Percentiles rank a stretch among this genome's conserved stretches.
These are phyloP conservation scores for Hericium rajendrae DNA, from an alignment of 768 basidiomycete genomes.

Conservation along the genomic window DNA sequence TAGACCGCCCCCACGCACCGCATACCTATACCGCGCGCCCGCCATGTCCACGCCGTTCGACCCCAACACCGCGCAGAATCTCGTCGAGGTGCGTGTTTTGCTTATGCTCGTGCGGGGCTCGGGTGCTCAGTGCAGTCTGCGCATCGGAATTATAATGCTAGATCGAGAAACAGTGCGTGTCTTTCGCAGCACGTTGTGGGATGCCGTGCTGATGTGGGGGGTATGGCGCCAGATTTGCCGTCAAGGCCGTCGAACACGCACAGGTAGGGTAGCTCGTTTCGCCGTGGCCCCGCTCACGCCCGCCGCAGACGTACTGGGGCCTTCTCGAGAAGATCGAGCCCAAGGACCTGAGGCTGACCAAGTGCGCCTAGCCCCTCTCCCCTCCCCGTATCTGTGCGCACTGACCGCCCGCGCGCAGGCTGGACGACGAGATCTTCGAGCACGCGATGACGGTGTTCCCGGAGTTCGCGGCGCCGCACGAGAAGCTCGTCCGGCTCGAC, in stretches of 20 bases:
- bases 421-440: constrained; percentile 87
- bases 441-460: constrained; percentile 75
- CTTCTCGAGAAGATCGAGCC: constrained; percentile 76
- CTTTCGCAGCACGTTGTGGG: not conserved
- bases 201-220: constrained; percentile 5
- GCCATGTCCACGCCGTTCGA: constrained; percentile 46
- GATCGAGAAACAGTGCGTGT: constrained; percentile 92
- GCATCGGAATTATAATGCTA: constrained; percentile 20
- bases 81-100: constrained; percentile 56
- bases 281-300: constrained; percentile 4
- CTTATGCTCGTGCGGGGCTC: not conserved
- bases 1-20: not conserved
- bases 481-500: constrained; percentile 49
- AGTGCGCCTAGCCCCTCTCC: constrained; percentile 35
- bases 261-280: constrained; percentile 48
- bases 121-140: not conserved
- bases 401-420: constrained; percentile 9
- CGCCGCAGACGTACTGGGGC: constrained; percentile 83
- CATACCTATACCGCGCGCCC: not conserved
- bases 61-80: constrained; percentile 87
- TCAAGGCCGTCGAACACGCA: constrained; percentile 93
- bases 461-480: constrained; percentile 40
- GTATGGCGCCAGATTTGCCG: constrained; percentile 55
- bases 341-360: constrained; percentile 68
- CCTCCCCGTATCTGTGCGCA: not conserved